A percentile compares a stretch with the other conserved stretches of the same genome.
Evolutionary conservation across 352 stramenopile genomes (phyloP).

Genomic region (Phytophthora sp.): DNA sequence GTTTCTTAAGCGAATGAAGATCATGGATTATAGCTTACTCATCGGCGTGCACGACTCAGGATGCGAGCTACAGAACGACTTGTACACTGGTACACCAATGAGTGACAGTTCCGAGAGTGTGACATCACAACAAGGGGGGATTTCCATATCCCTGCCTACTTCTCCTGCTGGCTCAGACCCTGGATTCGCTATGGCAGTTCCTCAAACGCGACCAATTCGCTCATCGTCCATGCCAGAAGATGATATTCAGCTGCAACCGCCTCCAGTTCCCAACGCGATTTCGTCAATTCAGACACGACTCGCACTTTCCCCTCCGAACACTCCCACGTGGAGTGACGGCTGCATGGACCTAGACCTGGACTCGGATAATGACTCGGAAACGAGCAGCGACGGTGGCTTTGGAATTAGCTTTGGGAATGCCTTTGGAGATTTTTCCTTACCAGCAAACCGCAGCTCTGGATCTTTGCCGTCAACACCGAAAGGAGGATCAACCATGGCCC

Average conservation of each 20-base stretch:
- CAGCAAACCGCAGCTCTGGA: conserved; percentile 24
- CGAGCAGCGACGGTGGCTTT: conserved; percentile 46
- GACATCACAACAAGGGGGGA: conserved; percentile 6
- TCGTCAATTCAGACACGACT: conserved; percentile 20
- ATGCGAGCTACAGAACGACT: conserved; percentile 56
- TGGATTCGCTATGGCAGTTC: not conserved
- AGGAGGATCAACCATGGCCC: conserved; percentile 18
- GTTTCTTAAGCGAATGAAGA: conserved; percentile 93
- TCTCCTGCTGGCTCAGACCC: conserved; percentile 34
- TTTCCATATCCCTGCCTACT: conserved; percentile 49
- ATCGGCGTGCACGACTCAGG: conserved; percentile 91
- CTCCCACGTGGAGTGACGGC: conserved; percentile 29
- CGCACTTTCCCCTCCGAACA: conserved; percentile 34
- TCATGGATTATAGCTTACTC: conserved; percentile 95
- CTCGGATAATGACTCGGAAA: conserved; percentile 50
- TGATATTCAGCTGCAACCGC: conserved; percentile 9
- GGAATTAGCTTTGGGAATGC: conserved; percentile 24
- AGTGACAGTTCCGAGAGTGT: conserved; percentile 16
- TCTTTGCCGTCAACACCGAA: conserved; percentile 35
- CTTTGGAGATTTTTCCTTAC: conserved; percentile 27
- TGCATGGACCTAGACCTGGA: conserved; percentile 26
- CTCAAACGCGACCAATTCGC: conserved; percentile 12
- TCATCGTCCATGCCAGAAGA: conserved; percentile 26
- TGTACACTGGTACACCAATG: conserved; percentile 45
- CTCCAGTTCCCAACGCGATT: conserved; percentile 5